Evolutionary conservation across 2,329 filamentous ascomycete genomes (phyloP).

Genomic region (Fusarium poae): DNA sequence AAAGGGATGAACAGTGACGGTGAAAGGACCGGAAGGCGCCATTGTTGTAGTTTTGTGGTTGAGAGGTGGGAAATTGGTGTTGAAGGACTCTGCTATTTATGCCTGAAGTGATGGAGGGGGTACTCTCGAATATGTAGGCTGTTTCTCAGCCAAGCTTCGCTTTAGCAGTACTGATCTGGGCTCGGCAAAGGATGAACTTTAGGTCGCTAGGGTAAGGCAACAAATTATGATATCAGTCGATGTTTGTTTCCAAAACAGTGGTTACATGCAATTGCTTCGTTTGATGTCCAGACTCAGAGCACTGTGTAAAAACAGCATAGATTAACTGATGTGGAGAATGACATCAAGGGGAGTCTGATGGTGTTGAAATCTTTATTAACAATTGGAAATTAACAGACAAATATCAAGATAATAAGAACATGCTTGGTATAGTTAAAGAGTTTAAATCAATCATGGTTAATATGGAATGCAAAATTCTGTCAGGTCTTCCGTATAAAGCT

Average conservation of each 20-base stretch:
- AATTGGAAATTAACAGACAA: background rate
- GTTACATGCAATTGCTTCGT: background rate
- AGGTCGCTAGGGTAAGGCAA: background rate
- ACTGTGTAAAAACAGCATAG: background rate
- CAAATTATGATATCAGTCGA: background rate
- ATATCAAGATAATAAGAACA: too few species aligned
- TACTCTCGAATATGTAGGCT: slow-evolving; percentile 25
- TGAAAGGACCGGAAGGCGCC: slow-evolving; percentile 53
- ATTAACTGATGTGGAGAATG: slow-evolving; percentile 19
- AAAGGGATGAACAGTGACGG: slow-evolving; percentile 62
- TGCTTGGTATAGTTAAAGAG: fast-evolving
- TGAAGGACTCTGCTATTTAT: slow-evolving; percentile 11
- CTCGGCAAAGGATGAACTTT: background rate
- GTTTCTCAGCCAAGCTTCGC: background rate
- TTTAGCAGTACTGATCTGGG: background rate
- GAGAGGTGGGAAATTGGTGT: background rate
- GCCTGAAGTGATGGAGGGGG: background rate
- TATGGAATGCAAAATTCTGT: background rate
- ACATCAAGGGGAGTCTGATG: slow-evolving; percentile 13
- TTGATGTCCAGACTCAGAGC: background rate
- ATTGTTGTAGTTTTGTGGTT: slow-evolving; percentile 36
- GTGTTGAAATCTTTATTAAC: background rate
- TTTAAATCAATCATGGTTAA: fast-evolving
- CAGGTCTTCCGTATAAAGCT: background rate
- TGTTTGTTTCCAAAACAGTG: background rate